Evolutionary conservation across 257 asterid genomes (phyloP).

Genomic region (Vinca minor): DNA sequence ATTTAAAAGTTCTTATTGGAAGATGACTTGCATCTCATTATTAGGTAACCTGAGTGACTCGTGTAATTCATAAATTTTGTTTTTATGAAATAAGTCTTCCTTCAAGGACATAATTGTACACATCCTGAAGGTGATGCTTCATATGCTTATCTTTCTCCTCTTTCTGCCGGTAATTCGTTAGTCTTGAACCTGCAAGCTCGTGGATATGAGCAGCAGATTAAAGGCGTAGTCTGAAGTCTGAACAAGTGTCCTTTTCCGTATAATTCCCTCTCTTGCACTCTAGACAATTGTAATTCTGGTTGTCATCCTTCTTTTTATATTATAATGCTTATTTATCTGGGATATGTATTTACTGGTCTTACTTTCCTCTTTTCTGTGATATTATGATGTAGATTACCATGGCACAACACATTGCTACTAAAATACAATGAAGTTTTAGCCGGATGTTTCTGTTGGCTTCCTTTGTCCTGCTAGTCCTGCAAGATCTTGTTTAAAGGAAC

Average conservation of each 20-base stretch:
- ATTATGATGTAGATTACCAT: not conserved
- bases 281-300: not conserved
- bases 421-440: not conserved
- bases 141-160: not conserved
- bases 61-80: not conserved
- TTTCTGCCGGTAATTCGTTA: not conserved
- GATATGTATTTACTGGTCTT: not conserved
- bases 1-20: not conserved
- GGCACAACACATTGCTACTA: not conserved
- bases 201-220: not conserved
- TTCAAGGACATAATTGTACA: not conserved
- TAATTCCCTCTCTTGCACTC: not conserved
- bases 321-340: not conserved
- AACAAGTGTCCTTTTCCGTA: not conserved
- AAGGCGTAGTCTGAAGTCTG: not conserved
- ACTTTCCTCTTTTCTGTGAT: not conserved
- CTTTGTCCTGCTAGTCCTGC: not conserved
- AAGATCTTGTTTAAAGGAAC: not conserved
- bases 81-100: not conserved
- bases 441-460: not conserved
- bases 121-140: not conserved
- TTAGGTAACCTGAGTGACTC: not conserved
- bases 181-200: too few species aligned
- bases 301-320: not conserved
- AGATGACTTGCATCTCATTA: not conserved